phyloP scores from a whole-genome alignment of 345 rosid species.

The Populus pruinosa region DNA sequence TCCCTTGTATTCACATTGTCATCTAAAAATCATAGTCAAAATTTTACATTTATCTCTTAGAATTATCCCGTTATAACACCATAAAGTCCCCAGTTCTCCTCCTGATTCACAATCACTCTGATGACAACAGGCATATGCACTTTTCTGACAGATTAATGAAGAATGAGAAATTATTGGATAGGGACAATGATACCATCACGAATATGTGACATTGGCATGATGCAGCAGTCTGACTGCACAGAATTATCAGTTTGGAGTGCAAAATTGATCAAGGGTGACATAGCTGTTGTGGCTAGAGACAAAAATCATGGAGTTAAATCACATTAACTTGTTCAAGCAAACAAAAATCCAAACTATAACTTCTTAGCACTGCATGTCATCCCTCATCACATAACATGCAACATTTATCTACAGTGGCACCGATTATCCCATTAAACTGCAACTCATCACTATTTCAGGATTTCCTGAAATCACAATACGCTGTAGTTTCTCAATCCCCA shows the following conservation, averaged over 20 bases:
- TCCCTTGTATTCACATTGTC: background rate
- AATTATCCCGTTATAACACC: background rate
- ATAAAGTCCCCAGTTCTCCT: background rate
- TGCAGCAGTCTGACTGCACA: background rate
- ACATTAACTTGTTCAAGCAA: background rate
- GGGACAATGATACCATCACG: background rate
- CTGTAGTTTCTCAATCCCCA: too few relatives aligned
- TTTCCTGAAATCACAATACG: too few relatives aligned
- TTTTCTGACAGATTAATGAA: background rate
- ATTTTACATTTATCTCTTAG: too few relatives aligned
- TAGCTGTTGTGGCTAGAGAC: background rate
- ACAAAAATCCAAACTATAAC: background rate
- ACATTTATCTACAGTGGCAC: too few relatives aligned
- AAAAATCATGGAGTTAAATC: background rate
- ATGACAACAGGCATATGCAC: background rate
- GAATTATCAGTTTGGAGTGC: background rate
- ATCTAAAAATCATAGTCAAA: background rate
- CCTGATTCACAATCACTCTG: background rate
- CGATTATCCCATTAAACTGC: too few relatives aligned
- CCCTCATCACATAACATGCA: too few relatives aligned
- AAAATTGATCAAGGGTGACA: background rate
- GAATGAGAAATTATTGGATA: background rate
- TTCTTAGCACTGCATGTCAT: too few relatives aligned
- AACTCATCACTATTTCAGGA: too few relatives aligned
- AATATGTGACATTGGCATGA: background rate